phyloP scores from a whole-genome alignment of 495 filamentous ascomycete species.

The Darksidea phi region DNA sequence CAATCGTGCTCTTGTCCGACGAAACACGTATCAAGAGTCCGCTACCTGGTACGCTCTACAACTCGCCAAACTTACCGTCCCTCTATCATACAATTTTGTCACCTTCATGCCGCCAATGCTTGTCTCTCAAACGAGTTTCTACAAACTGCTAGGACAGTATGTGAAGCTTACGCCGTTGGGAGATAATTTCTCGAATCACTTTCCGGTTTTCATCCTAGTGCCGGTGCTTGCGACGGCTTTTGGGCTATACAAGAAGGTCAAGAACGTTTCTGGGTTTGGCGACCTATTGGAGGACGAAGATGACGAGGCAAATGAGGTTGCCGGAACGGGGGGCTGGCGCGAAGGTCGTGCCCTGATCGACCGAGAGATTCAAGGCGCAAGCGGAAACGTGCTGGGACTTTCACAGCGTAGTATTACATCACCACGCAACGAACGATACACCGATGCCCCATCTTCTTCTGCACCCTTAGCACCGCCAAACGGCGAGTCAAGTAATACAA shows the following conservation, averaged over 20 bases:
- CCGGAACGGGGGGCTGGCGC: conserved; percentile 82
- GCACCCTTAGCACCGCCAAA: not conserved
- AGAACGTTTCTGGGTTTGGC: conserved; percentile 73
- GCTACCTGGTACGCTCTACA: conserved; percentile 94
- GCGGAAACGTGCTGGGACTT: conserved; percentile 43
- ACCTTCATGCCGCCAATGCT: conserved; percentile 72
- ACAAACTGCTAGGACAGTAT: conserved; percentile 75
- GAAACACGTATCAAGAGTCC: conserved; percentile 86
- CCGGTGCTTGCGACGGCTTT: conserved; percentile 81
- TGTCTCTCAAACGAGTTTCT: conserved; percentile 73
- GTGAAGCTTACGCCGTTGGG: conserved; percentile 85
- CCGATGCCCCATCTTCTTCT: conserved; percentile 13
- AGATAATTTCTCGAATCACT: conserved; percentile 79
- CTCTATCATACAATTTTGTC: conserved; percentile 91
- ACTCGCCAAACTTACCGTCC: conserved; percentile 85
- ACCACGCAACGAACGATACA: conserved; percentile 22
- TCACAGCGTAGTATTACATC: conserved; percentile 32
- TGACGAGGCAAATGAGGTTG: conserved; percentile 64
- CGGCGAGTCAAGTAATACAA: not conserved
- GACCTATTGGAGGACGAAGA: conserved; percentile 63
- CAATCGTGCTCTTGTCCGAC: conserved; percentile 81
- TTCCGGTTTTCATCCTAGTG: conserved; percentile 80
- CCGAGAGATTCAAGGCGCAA: conserved; percentile 70
- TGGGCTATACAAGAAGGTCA: conserved; percentile 80
- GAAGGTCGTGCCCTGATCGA: conserved; percentile 94